Conservation (phyloP, 2,329 filamentous ascomycete species). For the Phaeomoniella chlamydospora region DNA sequence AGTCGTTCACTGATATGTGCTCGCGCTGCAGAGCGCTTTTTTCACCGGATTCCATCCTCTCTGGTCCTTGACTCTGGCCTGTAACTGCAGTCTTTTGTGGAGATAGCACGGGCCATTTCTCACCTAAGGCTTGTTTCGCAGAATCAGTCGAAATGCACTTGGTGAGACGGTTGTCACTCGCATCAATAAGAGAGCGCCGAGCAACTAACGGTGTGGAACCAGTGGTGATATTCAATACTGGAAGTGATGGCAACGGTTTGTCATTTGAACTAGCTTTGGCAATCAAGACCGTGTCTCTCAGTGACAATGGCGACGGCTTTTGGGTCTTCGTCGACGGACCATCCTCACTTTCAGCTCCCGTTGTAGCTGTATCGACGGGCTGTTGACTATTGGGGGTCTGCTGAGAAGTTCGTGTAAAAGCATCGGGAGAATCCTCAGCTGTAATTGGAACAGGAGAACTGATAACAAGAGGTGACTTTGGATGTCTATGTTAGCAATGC, state of each 20-base stretch:
- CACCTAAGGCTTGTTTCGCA: slow-evolving; percentile 4
- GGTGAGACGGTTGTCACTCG: slow-evolving; percentile 13
- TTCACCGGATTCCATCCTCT: not conserved
- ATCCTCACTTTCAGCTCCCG: not conserved
- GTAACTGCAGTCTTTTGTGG: slow-evolving; percentile 4
- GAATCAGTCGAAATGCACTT: slow-evolving; percentile 9
- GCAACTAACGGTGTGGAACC: slow-evolving; percentile 7
- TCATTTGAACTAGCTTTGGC: slow-evolving; percentile 9
- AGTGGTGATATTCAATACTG: slow-evolving; percentile 10
- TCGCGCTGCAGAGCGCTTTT: too few species aligned
- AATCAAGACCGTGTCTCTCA: not conserved
- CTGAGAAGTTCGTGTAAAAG: too few species aligned
- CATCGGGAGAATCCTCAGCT: too few species aligned
- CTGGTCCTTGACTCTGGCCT: not conserved
- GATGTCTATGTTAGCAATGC: too few species aligned
- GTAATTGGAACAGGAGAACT: too few species aligned
- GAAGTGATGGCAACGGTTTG: slow-evolving; percentile 16
- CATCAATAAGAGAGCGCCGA: slow-evolving; percentile 14
- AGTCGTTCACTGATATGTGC: too few species aligned
- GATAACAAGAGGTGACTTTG: too few species aligned
- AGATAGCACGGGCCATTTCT: slow-evolving; percentile 16
- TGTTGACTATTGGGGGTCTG: not conserved
- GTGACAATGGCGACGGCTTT: not conserved
- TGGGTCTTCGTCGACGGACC: not conserved
- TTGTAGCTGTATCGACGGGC: not conserved